A percentile compares a stretch with the other conserved stretches of the same genome.
phyloP scores from a whole-genome alignment of 305 asterid species.

The Stenogyne calaminthoides region DNA sequence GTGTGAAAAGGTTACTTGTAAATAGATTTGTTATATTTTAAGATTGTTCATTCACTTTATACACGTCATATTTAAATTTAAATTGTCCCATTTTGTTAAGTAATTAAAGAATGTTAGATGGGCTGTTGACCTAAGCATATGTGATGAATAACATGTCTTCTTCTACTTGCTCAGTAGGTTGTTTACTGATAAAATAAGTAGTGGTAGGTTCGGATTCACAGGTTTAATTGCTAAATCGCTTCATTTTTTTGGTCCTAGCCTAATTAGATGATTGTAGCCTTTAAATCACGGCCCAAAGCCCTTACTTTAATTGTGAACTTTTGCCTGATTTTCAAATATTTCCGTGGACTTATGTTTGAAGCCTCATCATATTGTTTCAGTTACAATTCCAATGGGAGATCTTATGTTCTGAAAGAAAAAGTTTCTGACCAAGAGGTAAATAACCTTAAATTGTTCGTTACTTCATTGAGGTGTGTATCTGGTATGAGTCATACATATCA shows the following conservation, averaged over 20 bases:
- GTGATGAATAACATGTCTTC: neutral
- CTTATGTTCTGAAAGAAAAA: slow-evolving; percentile 74
- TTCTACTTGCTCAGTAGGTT: slow-evolving; percentile 5
- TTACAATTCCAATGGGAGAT: slow-evolving; percentile 70
- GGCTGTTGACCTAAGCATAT: neutral
- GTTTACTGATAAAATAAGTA: neutral
- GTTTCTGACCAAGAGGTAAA: slow-evolving; percentile 90
- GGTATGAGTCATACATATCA: too few relatives aligned
- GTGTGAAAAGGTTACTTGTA: slow-evolving; percentile 56
- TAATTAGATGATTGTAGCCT: neutral
- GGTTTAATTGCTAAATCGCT: neutral
- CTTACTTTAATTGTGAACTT: neutral
- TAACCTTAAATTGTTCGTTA: slow-evolving; percentile 19
- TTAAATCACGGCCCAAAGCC: slow-evolving; percentile 23
- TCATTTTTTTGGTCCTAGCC: neutral
- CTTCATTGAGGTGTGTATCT: neutral
- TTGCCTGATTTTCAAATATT: neutral
- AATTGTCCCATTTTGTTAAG: slow-evolving; percentile 1
- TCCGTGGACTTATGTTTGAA: slow-evolving; percentile 18
- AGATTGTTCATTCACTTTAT: neutral
- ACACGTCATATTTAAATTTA: neutral
- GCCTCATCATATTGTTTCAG: slow-evolving; percentile 45
- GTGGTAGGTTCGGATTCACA: neutral
- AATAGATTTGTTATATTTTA: slow-evolving; percentile 3
- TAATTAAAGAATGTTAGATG: slow-evolving; percentile 14